Conservation (phyloP, 73 alveolate species). For the Tetrahymena malaccensis region DNA sequence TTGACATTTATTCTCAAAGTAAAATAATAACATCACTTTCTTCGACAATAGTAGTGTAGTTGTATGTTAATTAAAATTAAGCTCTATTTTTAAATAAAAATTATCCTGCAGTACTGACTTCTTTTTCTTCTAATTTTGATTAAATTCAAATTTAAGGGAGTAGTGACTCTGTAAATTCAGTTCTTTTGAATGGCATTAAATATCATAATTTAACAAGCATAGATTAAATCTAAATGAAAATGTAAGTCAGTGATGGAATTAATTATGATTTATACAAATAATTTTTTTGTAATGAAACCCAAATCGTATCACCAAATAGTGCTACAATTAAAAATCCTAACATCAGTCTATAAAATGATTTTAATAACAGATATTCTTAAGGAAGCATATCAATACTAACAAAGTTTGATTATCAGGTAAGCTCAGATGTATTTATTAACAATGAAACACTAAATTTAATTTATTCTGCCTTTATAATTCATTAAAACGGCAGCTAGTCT, state of each 20-base stretch:
- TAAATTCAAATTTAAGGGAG: background rate
- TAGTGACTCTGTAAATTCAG: background rate
- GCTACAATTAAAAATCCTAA: background rate
- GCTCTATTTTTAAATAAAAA: background rate
- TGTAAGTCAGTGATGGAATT: background rate
- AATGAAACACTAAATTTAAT: background rate
- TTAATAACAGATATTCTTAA: background rate
- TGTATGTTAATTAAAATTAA: background rate
- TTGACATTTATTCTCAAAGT: background rate
- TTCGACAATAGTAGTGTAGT: background rate
- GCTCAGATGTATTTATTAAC: background rate
- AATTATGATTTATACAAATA: background rate
- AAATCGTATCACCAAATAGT: background rate
- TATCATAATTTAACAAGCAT: background rate
- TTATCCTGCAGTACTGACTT: background rate
- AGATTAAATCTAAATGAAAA: background rate
- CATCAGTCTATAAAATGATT: background rate
- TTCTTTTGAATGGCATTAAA: background rate
- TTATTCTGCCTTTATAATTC: background rate
- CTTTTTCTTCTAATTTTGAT: background rate
- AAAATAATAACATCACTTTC: background rate
- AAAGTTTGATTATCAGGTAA: background rate
- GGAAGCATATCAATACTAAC: background rate
- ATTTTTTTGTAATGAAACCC: background rate
- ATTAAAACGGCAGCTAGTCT: background rate